Evolutionary conservation across 306 rosid species (phyloP).

Genomic region (Citrullus colocynthis): DNA sequence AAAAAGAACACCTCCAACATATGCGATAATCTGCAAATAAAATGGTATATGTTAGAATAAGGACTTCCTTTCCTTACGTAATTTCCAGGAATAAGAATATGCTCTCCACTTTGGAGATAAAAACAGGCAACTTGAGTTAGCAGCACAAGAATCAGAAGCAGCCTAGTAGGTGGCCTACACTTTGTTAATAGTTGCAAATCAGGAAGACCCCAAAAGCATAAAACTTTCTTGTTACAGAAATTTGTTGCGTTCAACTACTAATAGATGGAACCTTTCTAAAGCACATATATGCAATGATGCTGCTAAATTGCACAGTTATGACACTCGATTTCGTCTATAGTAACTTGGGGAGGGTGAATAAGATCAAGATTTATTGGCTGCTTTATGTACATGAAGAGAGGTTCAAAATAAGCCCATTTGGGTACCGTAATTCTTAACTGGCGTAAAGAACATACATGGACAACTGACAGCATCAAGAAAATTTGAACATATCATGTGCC

Average conservation of each 20-base stretch:
- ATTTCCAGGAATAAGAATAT: conserved; percentile 2
- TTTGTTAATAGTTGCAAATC: neutral
- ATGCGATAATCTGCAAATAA: conserved; percentile 64
- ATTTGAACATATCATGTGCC: neutral
- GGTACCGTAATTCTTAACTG: neutral
- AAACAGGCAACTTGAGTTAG: conserved; percentile 4
- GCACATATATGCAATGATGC: neutral
- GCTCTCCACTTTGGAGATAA: conserved; percentile 6
- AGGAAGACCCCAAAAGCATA: neutral
- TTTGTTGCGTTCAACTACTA: conserved; percentile 8
- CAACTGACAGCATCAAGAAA: neutral
- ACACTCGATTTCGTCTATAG: neutral
- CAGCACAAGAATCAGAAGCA: conserved; percentile 3
- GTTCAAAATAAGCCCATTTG: neutral
- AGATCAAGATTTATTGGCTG: neutral
- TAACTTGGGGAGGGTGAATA: neutral
- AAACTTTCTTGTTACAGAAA: neutral
- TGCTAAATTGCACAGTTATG: neutral
- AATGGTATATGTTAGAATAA: conserved; percentile 7
- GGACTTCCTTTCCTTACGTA: neutral
- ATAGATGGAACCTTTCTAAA: conserved; percentile 3
- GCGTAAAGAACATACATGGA: neutral
- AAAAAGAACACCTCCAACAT: conserved; percentile 82
- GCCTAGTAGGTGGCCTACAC: conserved; percentile 1
- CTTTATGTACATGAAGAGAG: neutral